Evolutionary conservation across 164 flowering plant species (phyloP), one percentile per base, ranked within the genome.

Genomic region (Nelumbo lutea): DNA sequence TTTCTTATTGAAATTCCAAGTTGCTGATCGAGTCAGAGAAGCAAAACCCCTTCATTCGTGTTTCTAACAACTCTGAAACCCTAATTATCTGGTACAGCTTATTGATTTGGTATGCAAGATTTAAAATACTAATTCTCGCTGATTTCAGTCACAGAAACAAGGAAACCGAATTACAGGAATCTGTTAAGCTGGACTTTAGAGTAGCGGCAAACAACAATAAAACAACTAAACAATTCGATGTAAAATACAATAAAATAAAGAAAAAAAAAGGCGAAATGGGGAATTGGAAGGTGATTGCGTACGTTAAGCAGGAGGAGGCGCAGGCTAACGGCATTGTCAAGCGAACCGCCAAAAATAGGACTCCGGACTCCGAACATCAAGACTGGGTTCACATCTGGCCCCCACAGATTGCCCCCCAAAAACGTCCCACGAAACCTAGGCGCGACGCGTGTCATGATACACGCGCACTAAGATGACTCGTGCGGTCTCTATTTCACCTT

Each of bases 291-390:
- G 27, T 27, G 27, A 27, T 27, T 60, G 70, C 74, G 72, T 53
- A 64, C 66, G 72, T 45, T 71, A 71, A 71, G 69, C 69, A 52
- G 71, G 46, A 40, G 0, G 66, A 6, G 45, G 75, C 66, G 72
- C 66, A 71, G 62, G 61, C n/a, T 71, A 70, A 39, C 10, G 38
- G 72, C 72, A 68, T 75, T 38, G 60, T 62, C 42, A 9, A 8
- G 64, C 43, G 2, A 13, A 48, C 10, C 27, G 0, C 39, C 61
- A 14, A 47, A 47, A 14, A 27, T 27, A 0, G 27, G 27, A 27
- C 27, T 27, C 27, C 27, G 27, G 27, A 27, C 27, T 27, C 27
- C 27, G 27, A 27, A 27, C 27, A 27, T 27, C 27, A 27, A 27
- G 27, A 27, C 27, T 27, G 27, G 27, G 27, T 27, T 27, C 27